Conservation (phyloP, 139 green algal species). For the Eudorina sp. region DNA sequence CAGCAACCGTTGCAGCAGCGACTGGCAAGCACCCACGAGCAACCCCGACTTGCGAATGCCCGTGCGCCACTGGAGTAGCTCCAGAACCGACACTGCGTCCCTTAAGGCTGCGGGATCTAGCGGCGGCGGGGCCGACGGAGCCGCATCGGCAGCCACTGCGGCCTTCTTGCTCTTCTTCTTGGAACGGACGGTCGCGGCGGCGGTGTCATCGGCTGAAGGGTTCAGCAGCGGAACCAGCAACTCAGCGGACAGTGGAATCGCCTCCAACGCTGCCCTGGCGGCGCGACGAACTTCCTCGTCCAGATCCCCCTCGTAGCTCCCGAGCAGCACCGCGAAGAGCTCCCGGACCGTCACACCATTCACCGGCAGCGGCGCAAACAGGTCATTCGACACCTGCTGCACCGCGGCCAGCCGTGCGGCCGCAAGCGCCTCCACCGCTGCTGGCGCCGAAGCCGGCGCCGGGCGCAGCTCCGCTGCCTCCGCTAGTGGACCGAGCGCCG, state of each 20-base stretch:
- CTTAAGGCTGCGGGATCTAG: background rate
- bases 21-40: slow-evolving; percentile 58
- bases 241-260: slow-evolving; percentile 50
- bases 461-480: slow-evolving; percentile 27
- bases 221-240: slow-evolving; percentile 58
- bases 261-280: slow-evolving; percentile 57
- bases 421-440: slow-evolving; percentile 4
- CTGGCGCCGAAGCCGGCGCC: background rate
- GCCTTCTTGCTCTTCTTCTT: slow-evolving; percentile 48
- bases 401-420: slow-evolving; percentile 26
- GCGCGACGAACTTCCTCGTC: slow-evolving; percentile 54
- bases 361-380: slow-evolving; percentile 40
- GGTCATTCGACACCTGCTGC: background rate
- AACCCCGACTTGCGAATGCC: slow-evolving; percentile 26
- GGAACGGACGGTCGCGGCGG: background rate
- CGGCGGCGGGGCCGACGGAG: background rate
- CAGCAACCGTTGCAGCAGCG: slow-evolving; percentile 49
- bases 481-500: background rate
- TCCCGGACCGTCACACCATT: background rate
- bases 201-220: background rate
- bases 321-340: slow-evolving; percentile 53
- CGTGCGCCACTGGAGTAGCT: slow-evolving; percentile 79
- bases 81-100: slow-evolving; percentile 58
- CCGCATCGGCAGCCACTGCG: background rate
- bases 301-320: slow-evolving; percentile 42